A percentile compares a stretch with the other conserved stretches of the same genome.
Evolutionary conservation across 2,329 filamentous ascomycete genomes (phyloP).

Genomic region (Septoria petroselini): DNA sequence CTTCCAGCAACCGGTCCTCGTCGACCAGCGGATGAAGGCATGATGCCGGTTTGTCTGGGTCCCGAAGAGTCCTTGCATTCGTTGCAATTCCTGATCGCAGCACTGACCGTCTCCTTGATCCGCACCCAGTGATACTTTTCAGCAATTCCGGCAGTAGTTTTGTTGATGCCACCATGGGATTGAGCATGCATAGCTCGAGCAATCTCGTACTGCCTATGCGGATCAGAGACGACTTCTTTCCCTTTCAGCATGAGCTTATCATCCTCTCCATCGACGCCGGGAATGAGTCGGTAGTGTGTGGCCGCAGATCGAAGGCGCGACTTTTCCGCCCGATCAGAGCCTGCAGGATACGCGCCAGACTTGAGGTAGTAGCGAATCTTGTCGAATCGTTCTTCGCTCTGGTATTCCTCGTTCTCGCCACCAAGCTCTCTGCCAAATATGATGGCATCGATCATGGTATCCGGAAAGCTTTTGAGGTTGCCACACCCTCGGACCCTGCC

Average conservation of each 20-base stretch:
- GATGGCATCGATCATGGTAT: conserved; percentile 50
- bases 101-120: conserved; percentile 95
- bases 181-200: conserved; percentile 70
- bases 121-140: conserved; percentile 96
- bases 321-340: conserved; percentile 93
- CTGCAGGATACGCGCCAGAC: conserved; percentile 86
- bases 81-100: conserved; percentile 86
- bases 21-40: conserved; percentile 7
- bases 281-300: conserved; percentile 84
- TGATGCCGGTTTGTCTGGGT: conserved; percentile 21
- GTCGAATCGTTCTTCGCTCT: conserved; percentile 95
- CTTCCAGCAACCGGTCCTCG: conserved; percentile 11
- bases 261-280: conserved; percentile 47
- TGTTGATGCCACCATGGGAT: conserved; percentile 92
- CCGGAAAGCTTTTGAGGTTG: conserved; percentile 49
- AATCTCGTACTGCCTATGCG: conserved; percentile 85
- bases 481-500: conserved; percentile 64
- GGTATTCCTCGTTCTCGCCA: conserved; percentile 71
- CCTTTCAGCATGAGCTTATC: conserved; percentile 94
- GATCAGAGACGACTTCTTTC: conserved; percentile 93
- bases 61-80: conserved; percentile 77
- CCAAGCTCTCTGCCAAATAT: conserved; percentile 60
- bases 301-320: conserved; percentile 87
- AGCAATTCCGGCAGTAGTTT: conserved; percentile 90
- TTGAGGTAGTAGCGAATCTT: conserved; percentile 98